Base-by-base conservation (phyloP, 306 rosid species). In the Pterocarpus macrocarpus region DNA sequence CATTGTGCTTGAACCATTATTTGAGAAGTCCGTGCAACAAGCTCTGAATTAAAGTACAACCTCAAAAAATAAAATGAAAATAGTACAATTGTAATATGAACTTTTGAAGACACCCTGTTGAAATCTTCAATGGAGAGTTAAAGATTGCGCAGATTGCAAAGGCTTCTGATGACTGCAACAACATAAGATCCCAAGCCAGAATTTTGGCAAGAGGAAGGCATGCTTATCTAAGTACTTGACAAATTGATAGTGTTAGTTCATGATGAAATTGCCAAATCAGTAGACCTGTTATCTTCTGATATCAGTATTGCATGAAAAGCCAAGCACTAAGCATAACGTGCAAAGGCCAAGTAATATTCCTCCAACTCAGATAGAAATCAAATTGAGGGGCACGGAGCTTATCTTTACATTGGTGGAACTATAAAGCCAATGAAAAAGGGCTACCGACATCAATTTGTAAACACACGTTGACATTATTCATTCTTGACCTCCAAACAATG, bases 401-500 rank as follows among this genome's bases (percentile, higher is more conserved):
- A 75, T 59, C 36, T 67, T 65, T 30, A 9, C 34, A 39, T 81
- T 44, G 39, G 55, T 34, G 76, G 22, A 66, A 15, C 16, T 75
- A 65, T 65, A 15, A 52, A 55, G 53, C 68, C 71, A 52, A 69
- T 78, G 41, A 67, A 78, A 34, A 33, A 61, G 47, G 55, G 76
- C 64, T 39, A 70, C 49, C 57, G 47, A 70, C 61, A 76, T 81
- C 82, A 73, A 70, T 57, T 80, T 71, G 77, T 75, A 69, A 73
- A 74, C 71, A 69, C 76, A 62, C 38, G 28, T 32, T 35, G 82
- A 43, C 38, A 61, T 68, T 12, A 73, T 75, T 52, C 70, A 67
- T 61, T 78, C 75, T 70, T 82, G 79, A 64, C 47, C 73, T 77
- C 80, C 59, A 73, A 63, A 79, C 80, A 82, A 82, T 58, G 80